Conservation (phyloP, 2,329 filamentous ascomycete genomes). For the Claviceps arundinis region DNA sequence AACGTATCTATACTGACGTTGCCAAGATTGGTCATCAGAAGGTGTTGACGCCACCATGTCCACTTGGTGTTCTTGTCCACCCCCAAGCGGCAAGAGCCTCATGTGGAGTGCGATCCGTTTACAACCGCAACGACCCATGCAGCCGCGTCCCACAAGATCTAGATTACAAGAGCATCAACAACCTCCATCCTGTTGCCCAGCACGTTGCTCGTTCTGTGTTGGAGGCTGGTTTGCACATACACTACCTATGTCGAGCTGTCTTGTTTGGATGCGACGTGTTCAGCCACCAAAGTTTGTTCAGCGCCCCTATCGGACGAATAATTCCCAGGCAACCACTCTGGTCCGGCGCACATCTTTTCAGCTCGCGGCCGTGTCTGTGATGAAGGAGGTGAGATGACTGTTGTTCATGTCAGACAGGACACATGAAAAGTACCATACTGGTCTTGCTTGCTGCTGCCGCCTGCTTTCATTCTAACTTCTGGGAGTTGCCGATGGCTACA, state of each 20-base stretch:
- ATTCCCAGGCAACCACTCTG: background rate
- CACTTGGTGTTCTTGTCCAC: background rate
- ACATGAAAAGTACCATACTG: background rate
- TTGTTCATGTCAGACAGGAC: background rate
- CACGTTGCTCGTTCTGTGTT: too few species aligned
- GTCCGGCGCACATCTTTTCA: background rate
- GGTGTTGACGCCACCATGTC: background rate
- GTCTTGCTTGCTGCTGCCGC: background rate
- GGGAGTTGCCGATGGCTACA: background rate
- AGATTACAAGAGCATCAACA: constrained; percentile 3
- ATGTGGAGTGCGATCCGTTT: constrained; percentile 11
- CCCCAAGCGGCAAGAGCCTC: constrained; percentile 8
- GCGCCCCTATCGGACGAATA: background rate
- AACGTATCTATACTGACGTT: background rate
- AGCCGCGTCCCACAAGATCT: constrained; percentile 6
- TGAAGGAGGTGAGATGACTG: background rate
- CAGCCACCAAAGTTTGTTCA: constrained; percentile 1
- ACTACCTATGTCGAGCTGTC: background rate
- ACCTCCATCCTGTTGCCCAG: background rate
- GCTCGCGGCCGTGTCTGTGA: background rate
- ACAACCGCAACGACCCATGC: constrained; percentile 7
- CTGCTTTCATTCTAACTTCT: background rate
- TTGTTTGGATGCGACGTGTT: background rate
- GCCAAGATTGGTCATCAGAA: background rate
- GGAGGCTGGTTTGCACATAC: background rate